Percentiles rank a stretch among this genome's conserved stretches.
These are phyloP conservation scores for Pyracantha coccinea DNA, from an alignment of 331 rosid species.

Conservation along the genomic window DNA sequence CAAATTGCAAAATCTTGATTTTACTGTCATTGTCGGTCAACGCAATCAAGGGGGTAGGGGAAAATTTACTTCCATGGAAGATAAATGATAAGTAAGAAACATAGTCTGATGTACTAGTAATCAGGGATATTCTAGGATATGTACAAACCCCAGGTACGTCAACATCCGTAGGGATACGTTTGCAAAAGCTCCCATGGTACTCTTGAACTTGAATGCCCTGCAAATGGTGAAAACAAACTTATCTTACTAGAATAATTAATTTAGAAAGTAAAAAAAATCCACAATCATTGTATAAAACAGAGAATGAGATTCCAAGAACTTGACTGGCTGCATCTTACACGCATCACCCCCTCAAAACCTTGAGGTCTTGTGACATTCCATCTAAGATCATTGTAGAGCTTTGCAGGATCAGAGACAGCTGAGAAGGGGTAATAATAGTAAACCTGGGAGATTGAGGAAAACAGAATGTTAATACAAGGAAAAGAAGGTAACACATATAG, in stretches of 20 bases:
- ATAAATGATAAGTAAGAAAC: not conserved
- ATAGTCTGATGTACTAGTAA: not conserved
- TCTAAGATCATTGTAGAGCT: constrained; percentile 95
- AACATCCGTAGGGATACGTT: constrained; percentile 90
- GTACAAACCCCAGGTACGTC: constrained; percentile 87
- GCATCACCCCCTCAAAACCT: constrained; percentile 99
- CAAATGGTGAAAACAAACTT: constrained; percentile 15
- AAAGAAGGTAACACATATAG: not conserved
- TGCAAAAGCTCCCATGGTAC: constrained; percentile 84
- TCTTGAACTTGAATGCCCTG: constrained; percentile 99
- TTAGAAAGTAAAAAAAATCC: not conserved
- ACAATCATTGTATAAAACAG: not conserved
- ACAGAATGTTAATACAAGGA: not conserved
- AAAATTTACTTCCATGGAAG: not conserved
- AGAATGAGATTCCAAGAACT: constrained; percentile 9
- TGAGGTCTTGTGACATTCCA: constrained; percentile 98
- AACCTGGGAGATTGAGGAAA: constrained; percentile 46
- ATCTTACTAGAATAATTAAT: not conserved
- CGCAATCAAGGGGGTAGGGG: not conserved
- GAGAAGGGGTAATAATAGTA: constrained; percentile 95
- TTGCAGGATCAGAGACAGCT: constrained; percentile 87
- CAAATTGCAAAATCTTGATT: not conserved
- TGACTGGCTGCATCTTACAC: constrained; percentile 99
- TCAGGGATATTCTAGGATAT: constrained; percentile 15
- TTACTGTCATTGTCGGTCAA: not conserved